Evolutionary conservation across 176 grass and related monocot species (phyloP), one percentile per base, ranked within the genome.

Genomic region (Luzula sylvatica): DNA sequence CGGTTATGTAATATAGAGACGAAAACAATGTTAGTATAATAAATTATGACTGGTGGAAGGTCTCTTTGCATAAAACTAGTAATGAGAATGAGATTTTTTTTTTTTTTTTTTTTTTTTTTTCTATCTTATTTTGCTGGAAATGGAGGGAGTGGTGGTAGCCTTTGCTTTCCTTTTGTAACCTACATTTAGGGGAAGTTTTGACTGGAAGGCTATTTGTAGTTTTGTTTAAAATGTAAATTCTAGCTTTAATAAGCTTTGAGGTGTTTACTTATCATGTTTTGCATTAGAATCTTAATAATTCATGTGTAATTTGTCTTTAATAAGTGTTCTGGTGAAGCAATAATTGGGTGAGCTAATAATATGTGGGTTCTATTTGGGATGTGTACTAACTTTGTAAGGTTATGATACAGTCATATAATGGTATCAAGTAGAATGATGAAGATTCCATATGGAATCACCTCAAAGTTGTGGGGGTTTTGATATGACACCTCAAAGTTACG

Each of bases 1-100:
- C 65, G 1, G 26, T 78, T 3, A 93, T 93, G 77, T 93, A 64
- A 79, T 75, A 70, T 55, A 48, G 20, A 59, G 38, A 63, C 8
- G 66, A 21, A 23, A 18, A 69, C 27, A 11, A 26, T 20, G 64
- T 23, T 48, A 20, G 46, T 50, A 15, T 20, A 65, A 46, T 6
- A 46, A 75, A 72, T 50, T 23, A 68, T 47, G 23, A 70, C 16
- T 83, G 61, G 56, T 53, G 59, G n/a, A n/a, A n/a, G 63, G 24
- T 63, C 26, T n/a, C 68, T 29, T 73, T 81, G 72, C 73, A 61
- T 61, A 5, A n/a, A 61, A 65, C 65, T 75, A 12, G n/a, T 51
- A 41, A 45, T 38, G 64, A 46, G 11, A n/a, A 44, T 52, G 59
- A 49, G 16, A 14, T 46, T 42, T 29, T 52, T 18, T 59, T 47